phyloP scores from a whole-genome alignment of 2,329 filamentous ascomycete genomes.

The Xylariaceae sp. region DNA sequence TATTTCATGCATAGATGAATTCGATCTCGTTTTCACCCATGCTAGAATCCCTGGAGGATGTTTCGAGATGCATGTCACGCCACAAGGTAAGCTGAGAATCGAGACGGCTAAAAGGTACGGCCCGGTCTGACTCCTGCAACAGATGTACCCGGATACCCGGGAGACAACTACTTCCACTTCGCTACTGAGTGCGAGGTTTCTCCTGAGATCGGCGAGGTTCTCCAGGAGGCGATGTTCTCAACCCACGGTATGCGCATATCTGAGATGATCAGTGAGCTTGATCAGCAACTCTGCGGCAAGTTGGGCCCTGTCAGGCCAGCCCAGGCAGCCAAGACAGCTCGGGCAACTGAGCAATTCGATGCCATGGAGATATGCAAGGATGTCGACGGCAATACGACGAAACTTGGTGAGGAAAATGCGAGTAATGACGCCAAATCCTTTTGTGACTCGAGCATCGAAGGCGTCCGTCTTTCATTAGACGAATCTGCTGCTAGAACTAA shows the following conservation, averaged over 20 bases:
- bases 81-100: conserved; percentile 29
- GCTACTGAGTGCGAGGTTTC: conserved; percentile 25
- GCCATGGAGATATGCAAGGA: no score
- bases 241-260: conserved; percentile 22
- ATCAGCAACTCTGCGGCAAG: conserved; percentile 26
- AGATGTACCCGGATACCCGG: conserved; percentile 25
- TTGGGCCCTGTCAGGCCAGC: background rate
- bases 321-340: no score
- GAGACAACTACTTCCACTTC: conserved; percentile 24
- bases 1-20: conserved; percentile 44
- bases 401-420: background rate
- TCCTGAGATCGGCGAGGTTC: conserved; percentile 16
- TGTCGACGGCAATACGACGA: no score
- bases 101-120: background rate
- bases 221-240: conserved; percentile 22
- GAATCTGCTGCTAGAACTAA: background rate
- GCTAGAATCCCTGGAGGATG: conserved; percentile 21
- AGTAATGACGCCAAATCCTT: conserved; percentile 13
- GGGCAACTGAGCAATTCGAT: no score
- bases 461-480: conserved; percentile 20
- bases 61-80: conserved; percentile 37
- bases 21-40: conserved; percentile 54
- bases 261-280: conserved; percentile 29
- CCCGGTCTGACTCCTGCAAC: background rate
- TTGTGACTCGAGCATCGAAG: conserved; percentile 14